Conservation (phyloP, 169 alveolate species). For the Cryptosporidium sp. region DNA sequence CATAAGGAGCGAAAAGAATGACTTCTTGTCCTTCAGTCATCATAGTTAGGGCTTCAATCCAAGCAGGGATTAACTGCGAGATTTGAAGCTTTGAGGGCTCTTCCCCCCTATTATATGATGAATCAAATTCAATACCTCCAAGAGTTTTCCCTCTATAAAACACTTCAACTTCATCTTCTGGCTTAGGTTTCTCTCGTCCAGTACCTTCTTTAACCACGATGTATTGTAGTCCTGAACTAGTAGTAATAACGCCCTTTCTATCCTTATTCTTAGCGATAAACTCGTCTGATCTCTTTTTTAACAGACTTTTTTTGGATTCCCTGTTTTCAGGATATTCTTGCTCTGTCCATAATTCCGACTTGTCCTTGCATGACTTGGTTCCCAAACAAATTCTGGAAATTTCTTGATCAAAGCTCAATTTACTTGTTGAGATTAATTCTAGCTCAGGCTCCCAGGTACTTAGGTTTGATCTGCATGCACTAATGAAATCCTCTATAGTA, state of each 20-base stretch:
- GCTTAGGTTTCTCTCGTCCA: slow-evolving; percentile 23
- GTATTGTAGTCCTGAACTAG: slow-evolving; percentile 58
- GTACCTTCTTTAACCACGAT: slow-evolving; percentile 28
- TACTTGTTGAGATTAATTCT: slow-evolving; percentile 11
- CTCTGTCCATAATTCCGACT: slow-evolving; percentile 29
- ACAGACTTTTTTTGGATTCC: slow-evolving; percentile 26
- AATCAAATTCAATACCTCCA: slow-evolving; percentile 61
- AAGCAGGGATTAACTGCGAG: slow-evolving; percentile 65
- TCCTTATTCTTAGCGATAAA: slow-evolving; percentile 40
- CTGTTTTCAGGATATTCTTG: slow-evolving; percentile 65
- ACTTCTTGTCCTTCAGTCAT: slow-evolving; percentile 68
- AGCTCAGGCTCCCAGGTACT: slow-evolving; percentile 28
- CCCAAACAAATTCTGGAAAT: slow-evolving; percentile 23
- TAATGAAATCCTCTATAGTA: slow-evolving; percentile 52
- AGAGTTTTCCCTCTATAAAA: slow-evolving; percentile 71
- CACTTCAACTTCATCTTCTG: slow-evolving; percentile 59
- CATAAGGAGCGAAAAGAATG: slow-evolving; percentile 27
- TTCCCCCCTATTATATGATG: slow-evolving; percentile 37
- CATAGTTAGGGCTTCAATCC: slow-evolving; percentile 62
- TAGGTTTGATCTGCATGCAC: slow-evolving; percentile 40
- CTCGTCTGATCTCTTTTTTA: slow-evolving; percentile 54
- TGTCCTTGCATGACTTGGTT: slow-evolving; percentile 12
- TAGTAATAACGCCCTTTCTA: slow-evolving; percentile 19
- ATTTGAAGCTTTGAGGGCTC: slow-evolving; percentile 42
- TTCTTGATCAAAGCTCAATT: slow-evolving; percentile 19